phyloP scores from a whole-genome alignment of 2,329 filamentous ascomycete species.

The Trichoderma lentiforme region DNA sequence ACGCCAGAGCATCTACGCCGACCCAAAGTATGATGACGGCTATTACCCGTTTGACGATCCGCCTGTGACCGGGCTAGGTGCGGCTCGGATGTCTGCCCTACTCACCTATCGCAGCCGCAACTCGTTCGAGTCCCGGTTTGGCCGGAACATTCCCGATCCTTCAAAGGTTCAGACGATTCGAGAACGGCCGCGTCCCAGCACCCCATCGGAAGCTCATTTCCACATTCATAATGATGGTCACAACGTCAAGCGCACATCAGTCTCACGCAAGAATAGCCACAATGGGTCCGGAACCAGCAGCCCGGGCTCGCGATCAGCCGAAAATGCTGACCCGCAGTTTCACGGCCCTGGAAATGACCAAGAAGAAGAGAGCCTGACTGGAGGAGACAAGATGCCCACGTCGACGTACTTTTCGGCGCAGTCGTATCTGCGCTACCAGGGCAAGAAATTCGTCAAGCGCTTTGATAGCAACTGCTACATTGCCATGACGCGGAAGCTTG shows the following conservation, averaged over 20 bases:
- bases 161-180: conserved; percentile 81
- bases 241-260: conserved; percentile 52
- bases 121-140: conserved; percentile 94
- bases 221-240: conserved; percentile 82
- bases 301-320: conserved; percentile 23
- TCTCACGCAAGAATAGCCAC: conserved; percentile 48
- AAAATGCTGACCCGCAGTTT: conserved; percentile 60
- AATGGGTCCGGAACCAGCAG: conserved; percentile 30
- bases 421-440: conserved; percentile 95
- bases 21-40: conserved; percentile 96
- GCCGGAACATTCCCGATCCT: conserved; percentile 85
- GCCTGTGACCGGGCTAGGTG: conserved; percentile 80
- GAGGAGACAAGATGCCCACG: conserved; percentile 51
- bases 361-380: conserved; percentile 45
- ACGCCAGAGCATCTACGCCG: conserved; percentile 91
- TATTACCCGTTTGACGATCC: conserved; percentile 89
- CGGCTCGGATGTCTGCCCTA: conserved; percentile 93
- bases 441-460: conserved; percentile 90
- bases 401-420: conserved; percentile 97
- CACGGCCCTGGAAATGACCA: conserved; percentile 52
- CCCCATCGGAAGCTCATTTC: conserved; percentile 69
- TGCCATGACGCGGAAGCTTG: conserved; percentile 94
- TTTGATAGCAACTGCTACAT: conserved; percentile 99
- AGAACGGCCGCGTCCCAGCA: conserved; percentile 56
- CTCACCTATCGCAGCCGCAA: conserved; percentile 95